Conservation (phyloP, 768 basidiomycete species). For the Mycena crocata region DNA sequence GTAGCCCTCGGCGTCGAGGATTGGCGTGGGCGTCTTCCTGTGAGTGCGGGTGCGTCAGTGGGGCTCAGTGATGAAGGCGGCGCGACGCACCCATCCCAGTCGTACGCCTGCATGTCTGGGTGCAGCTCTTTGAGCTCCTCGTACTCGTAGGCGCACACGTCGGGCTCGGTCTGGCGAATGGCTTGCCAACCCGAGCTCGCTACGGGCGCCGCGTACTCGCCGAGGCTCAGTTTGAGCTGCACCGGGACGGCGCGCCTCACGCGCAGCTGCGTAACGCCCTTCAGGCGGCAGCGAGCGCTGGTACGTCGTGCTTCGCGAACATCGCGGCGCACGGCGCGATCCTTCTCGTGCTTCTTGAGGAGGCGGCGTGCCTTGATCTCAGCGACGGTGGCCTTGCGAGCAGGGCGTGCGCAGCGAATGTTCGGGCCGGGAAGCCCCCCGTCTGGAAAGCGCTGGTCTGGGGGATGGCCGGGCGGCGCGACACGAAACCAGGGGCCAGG, state of each 20-base stretch:
- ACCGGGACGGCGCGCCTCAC: not conserved
- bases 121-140: not conserved
- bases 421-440: too few species aligned
- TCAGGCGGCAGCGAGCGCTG: not conserved
- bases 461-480: too few species aligned
- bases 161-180: too few species aligned
- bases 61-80: not conserved
- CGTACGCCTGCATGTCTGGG: slow-evolving; percentile 29
- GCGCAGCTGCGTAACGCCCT: not conserved
- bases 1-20: not conserved
- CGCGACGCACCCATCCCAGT: not conserved
- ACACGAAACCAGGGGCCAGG: too few species aligned
- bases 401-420: too few species aligned
- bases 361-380: not conserved
- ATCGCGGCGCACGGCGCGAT: not conserved
- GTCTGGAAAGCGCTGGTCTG: too few species aligned
- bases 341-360: not conserved
- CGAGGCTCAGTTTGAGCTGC: too few species aligned
- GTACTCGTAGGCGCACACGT: too few species aligned
- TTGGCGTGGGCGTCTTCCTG: not conserved
- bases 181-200: too few species aligned
- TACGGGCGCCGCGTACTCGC: too few species aligned
- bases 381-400: too few species aligned
- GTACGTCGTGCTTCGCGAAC: not conserved
- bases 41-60: not conserved